Evolutionary conservation across 2,329 filamentous ascomycete genomes (phyloP), one percentile per base, ranked within the genome.

Genomic region (Colletotrichum agaves): DNA sequence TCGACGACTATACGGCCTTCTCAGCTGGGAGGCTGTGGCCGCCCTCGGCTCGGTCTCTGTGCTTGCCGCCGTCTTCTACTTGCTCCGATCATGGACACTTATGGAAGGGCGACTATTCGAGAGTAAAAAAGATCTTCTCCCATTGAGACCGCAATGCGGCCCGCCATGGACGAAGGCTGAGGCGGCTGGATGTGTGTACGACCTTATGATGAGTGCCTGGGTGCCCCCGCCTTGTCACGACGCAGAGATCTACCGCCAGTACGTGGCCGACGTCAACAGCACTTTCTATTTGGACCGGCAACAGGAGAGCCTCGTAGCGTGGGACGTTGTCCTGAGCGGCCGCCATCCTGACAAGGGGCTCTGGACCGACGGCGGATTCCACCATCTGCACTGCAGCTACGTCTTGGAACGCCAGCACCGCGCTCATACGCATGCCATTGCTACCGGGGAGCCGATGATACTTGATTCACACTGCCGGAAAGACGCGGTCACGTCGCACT

Each of bases 351-450:
- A 37, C 0, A 6, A 2, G 4, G 15, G 41, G 17, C 41, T 47
- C 13, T 59, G 41, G 56, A 59, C 41, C 11, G 41, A 59, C 27
- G 41, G 56, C 17, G 56, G 27, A 10, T 59, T 46, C 7, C 27
- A 59, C 27, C 41, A 59, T 19, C 41, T 59, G 12, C 41, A 59
- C 12, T 59, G 41, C 41, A 37, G n/a, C 3, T 47, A 59, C 2
- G 11, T 47, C 4, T 47, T 39, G 56, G 56, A 59, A n/a, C 39
- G 27, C n/a, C 41, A 59, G 27, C 41, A 43, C 41, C 41, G 27
- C 7, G 56, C 41, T 7, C 35, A 59, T 10, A n/a, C 7, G 27
- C 41, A 21, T 17, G 41, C 41, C 4, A 23, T 12, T 1, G 41
- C 27, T 31, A 21, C 41, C 8, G 27, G 56, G 12, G 12, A 59